phyloP scores from a whole-genome alignment of 139 green algal genomes.

The Choricystis sp. region DNA sequence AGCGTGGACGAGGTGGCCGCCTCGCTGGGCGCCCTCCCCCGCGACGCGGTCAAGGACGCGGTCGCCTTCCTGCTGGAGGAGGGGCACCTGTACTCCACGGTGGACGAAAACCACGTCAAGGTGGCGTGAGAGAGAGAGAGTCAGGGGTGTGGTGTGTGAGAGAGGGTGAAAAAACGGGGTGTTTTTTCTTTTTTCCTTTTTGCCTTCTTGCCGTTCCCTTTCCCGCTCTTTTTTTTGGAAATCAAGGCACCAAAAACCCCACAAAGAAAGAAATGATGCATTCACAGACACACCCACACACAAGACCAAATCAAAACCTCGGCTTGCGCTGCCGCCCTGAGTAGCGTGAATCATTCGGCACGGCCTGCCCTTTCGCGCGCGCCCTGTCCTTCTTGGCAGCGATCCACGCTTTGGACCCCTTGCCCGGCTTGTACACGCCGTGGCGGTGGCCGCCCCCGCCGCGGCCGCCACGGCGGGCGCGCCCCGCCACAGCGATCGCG shows the following conservation, averaged over 20 bases:
- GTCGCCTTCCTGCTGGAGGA: constrained; percentile 38
- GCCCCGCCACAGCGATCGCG: constrained; percentile 14
- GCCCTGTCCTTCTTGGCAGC: background rate
- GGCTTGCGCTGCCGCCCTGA: background rate
- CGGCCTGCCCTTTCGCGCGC: background rate
- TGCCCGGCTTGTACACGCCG: background rate
- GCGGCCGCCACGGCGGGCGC: too few species aligned
- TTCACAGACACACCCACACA: too few species aligned
- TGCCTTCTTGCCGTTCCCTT: too few species aligned
- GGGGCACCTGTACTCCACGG: constrained; percentile 57
- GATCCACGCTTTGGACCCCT: background rate
- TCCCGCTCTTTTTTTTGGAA: too few species aligned
- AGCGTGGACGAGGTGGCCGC: constrained; percentile 16
- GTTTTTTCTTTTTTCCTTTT: too few species aligned
- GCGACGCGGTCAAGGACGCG: constrained; percentile 18
- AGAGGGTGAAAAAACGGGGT: too few species aligned
- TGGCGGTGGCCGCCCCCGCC: background rate
- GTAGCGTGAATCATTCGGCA: background rate
- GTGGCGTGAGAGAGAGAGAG: background rate
- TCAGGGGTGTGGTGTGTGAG: too few species aligned
- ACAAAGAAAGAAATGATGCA: background rate
- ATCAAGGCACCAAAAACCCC: background rate
- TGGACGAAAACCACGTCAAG: constrained; percentile 62
- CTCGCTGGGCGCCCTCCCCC: background rate
- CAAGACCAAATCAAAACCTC: background rate